phyloP scores from a whole-genome alignment of 495 filamentous ascomycete genomes.

The Podospora pseudoanserina region DNA sequence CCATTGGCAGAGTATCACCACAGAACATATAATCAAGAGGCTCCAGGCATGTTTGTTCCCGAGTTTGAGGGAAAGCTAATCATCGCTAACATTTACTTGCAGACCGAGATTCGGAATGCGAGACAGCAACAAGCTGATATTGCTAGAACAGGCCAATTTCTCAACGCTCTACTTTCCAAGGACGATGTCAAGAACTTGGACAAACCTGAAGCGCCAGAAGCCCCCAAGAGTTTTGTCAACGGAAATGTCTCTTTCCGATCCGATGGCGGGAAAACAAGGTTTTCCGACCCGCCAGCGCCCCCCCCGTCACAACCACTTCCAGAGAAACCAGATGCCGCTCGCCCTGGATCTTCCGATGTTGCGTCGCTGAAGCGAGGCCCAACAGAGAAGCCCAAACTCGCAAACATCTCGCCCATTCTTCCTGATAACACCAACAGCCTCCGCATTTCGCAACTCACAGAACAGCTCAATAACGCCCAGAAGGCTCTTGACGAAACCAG shows the following conservation, averaged over 20 bases:
- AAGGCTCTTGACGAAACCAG: constrained; percentile 79
- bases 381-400: constrained; percentile 66
- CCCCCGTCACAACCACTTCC: constrained; percentile 88
- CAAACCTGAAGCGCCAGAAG: constrained; percentile 47
- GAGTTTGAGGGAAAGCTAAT: not conserved
- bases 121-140: constrained; percentile 84
- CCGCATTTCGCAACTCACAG: constrained; percentile 71
- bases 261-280: constrained; percentile 61
- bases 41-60: constrained; percentile 66
- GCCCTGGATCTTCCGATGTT: constrained; percentile 41
- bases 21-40: constrained; percentile 92
- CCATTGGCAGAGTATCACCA: constrained; percentile 77
- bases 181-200: constrained; percentile 64
- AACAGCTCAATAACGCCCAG: constrained; percentile 73
- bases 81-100: constrained; percentile 11
- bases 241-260: constrained; percentile 45
- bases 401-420: constrained; percentile 57
- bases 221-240: constrained; percentile 40
- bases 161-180: constrained; percentile 68
- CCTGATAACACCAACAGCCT: constrained; percentile 55
- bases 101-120: constrained; percentile 86
- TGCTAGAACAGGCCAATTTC: constrained; percentile 72
- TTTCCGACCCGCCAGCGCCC: constrained; percentile 86
- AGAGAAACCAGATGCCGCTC: constrained; percentile 75
- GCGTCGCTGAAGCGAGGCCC: constrained; percentile 66